These are phyloP conservation scores for Cyanidioschyzon merolae DNA, from an alignment of 23 red algal genomes.

Conservation along the genomic window DNA sequence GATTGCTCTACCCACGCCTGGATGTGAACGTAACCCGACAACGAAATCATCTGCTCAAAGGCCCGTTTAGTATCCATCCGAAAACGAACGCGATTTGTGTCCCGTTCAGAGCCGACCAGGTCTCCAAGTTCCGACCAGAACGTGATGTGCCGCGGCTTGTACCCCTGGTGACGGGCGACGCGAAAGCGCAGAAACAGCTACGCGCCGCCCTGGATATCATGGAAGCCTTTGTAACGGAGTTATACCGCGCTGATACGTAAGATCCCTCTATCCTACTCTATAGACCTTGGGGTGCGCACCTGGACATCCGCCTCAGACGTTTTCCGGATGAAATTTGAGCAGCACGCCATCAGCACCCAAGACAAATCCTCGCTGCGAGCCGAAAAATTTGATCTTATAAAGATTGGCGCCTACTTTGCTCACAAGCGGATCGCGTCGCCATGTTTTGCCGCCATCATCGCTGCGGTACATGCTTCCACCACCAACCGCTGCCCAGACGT, in stretches of 20 bases:
- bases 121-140: slow-evolving; percentile 34
- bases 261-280: not conserved
- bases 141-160: slow-evolving; percentile 33
- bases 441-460: slow-evolving; percentile 66
- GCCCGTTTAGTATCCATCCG: slow-evolving; percentile 92
- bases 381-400: slow-evolving; percentile 92
- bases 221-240: not conserved
- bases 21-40: slow-evolving; percentile 79
- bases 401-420: slow-evolving; percentile 56
- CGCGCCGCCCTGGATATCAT: not conserved
- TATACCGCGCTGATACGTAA: not conserved
- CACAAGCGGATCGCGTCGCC: slow-evolving; percentile 46
- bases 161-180: slow-evolving; percentile 26
- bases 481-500: slow-evolving; percentile 81
- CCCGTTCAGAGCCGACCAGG: slow-evolving; percentile 52
- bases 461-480: slow-evolving; percentile 57
- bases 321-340: slow-evolving; percentile 47
- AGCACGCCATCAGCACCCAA: slow-evolving; percentile 66
- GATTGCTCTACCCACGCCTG: slow-evolving; percentile 73
- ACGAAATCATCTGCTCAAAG: slow-evolving; percentile 82
- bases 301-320: not conserved
- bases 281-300: too few relatives aligned
- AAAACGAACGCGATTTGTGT: slow-evolving; percentile 83
- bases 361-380: slow-evolving; percentile 68
- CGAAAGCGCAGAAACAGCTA: not conserved